Conservation (phyloP, 768 basidiomycete species). For the Leccinum pellstonianum region DNA sequence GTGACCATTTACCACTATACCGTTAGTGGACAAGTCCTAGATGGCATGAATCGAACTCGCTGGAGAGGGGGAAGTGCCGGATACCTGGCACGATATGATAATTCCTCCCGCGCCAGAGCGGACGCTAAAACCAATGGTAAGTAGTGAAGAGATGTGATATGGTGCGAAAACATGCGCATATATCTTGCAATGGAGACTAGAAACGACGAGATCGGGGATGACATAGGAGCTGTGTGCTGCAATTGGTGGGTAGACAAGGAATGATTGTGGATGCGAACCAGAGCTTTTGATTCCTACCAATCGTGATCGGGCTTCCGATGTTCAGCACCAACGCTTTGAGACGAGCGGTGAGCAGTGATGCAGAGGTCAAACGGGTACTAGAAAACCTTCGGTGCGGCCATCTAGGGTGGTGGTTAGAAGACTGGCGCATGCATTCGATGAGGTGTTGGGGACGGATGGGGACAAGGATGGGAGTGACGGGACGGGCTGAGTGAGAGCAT, state of each 20-base stretch:
- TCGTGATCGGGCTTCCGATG: constrained; percentile 59
- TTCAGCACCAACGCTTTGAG: constrained; percentile 56
- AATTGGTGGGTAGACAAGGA: constrained; percentile 1
- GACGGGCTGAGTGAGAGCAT: constrained; percentile 31
- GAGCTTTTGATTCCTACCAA: constrained; percentile 68
- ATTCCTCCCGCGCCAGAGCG: constrained; percentile 68
- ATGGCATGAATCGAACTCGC: constrained; percentile 1
- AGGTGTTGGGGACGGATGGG: constrained; percentile 5
- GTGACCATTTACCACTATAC: constrained; percentile 67
- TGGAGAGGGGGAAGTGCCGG: neutral
- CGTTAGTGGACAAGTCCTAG: constrained; percentile 78
- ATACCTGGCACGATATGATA: constrained; percentile 77
- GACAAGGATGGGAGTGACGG: constrained; percentile 25
- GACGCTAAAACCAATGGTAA: constrained; percentile 43
- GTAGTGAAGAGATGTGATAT: neutral
- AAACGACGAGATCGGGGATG: constrained; percentile 59
- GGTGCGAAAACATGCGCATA: constrained; percentile 57
- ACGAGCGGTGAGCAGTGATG: constrained; percentile 1
- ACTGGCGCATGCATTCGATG: constrained; percentile 64
- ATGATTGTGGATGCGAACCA: constrained; percentile 43
- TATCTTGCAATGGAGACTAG: constrained; percentile 72
- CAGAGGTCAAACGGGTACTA: neutral
- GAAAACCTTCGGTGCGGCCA: constrained; percentile 65
- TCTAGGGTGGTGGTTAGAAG: constrained; percentile 55
- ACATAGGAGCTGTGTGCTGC: constrained; percentile 52